Percentiles rank a stretch among this genome's conserved stretches.
These are phyloP conservation scores for Neurospora africana DNA, from an alignment of 495 filamentous ascomycete genomes.

Conservation along the genomic window DNA sequence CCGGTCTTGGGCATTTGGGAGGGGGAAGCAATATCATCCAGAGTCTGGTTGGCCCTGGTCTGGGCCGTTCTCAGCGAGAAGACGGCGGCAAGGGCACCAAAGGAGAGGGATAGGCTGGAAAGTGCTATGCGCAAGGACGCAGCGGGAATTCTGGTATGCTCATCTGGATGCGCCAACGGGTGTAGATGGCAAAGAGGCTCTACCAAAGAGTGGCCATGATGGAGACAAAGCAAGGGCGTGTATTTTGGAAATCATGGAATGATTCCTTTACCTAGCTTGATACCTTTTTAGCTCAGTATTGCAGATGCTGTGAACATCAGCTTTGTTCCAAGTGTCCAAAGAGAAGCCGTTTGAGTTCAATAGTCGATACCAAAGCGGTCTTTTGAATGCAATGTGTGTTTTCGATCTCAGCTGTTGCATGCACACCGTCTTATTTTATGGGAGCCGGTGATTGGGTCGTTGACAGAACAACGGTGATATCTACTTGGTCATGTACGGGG, in stretches of 20 bases:
- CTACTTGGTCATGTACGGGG: not conserved
- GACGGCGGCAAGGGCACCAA: not conserved
- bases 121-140: not conserved
- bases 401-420: not conserved
- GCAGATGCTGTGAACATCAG: not conserved
- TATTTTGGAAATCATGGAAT: not conserved
- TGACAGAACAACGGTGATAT: not conserved
- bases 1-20: not conserved
- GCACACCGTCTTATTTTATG: not conserved
- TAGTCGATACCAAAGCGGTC: not conserved
- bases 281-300: not conserved
- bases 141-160: not conserved
- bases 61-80: not conserved
- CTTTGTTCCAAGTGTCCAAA: not conserved
- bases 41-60: not conserved
- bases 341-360: not conserved
- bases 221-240: not conserved
- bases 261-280: not conserved
- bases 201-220: not conserved
- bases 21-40: not conserved
- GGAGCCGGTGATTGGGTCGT: not conserved
- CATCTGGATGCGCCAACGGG: not conserved
- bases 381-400: not conserved
- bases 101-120: not conserved
- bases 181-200: not conserved